phyloP scores from a whole-genome alignment of 768 basidiomycete species.

The Collybia nuda region DNA sequence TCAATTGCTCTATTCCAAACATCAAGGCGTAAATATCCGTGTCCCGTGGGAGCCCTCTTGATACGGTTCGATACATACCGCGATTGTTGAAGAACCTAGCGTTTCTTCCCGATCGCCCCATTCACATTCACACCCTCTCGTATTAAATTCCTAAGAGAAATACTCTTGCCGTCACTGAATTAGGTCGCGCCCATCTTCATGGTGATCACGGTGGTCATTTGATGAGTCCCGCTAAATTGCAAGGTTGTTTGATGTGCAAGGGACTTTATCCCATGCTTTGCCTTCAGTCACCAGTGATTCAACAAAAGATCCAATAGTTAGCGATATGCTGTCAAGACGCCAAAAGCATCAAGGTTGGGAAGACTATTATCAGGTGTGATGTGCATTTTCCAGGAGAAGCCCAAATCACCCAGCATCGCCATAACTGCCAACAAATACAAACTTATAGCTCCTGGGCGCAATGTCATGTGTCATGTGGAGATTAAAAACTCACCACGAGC shows the following conservation, averaged over 20 bases:
- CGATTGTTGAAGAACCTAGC: too few species aligned
- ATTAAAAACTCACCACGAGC: constrained; percentile 33
- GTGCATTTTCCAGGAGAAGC: constrained; percentile 27
- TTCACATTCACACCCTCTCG: too few species aligned
- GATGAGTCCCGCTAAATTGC: too few species aligned
- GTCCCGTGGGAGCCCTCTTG: too few species aligned
- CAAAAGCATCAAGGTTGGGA: constrained; percentile 36
- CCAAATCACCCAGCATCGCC: constrained; percentile 50
- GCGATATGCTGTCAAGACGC: constrained; percentile 37
- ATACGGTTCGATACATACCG: too few species aligned
- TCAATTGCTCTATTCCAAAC: not conserved
- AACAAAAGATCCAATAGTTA: constrained; percentile 40
- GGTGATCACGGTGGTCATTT: too few species aligned
- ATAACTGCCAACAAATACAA: constrained; percentile 23
- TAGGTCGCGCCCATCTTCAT: too few species aligned
- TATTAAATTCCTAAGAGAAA: too few species aligned
- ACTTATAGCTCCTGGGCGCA: not conserved
- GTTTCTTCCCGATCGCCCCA: too few species aligned
- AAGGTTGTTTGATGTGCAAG: constrained; percentile 11
- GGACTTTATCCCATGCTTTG: constrained; percentile 34
- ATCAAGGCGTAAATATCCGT: too few species aligned
- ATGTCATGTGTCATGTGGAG: not conserved
- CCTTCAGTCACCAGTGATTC: constrained; percentile 40
- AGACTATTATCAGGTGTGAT: constrained; percentile 28
- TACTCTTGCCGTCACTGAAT: too few species aligned